Conservation (phyloP, 805 yeast genomes). For the Priceomyces medius region DNA sequence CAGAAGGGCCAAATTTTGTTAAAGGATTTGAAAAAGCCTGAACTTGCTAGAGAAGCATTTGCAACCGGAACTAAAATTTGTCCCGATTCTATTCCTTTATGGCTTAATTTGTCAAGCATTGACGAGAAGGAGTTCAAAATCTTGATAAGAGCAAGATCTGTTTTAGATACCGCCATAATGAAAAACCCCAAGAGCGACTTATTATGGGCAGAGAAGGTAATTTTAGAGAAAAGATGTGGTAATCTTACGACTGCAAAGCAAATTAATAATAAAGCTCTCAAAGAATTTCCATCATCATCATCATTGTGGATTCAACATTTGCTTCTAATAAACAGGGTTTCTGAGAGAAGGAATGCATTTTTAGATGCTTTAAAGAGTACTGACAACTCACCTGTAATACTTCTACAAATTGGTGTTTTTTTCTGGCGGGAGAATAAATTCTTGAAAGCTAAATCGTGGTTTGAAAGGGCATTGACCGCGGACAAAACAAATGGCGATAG, state of each 20-base stretch:
- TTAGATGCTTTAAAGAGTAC: constrained; percentile 72
- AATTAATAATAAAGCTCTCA: constrained; percentile 57
- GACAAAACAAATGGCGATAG: constrained; percentile 68
- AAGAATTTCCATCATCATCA: constrained; percentile 57
- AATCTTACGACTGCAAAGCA: constrained; percentile 53
- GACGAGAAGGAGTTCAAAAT: constrained; percentile 45
- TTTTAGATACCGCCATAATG: constrained; percentile 64
- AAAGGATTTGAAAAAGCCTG: constrained; percentile 22
- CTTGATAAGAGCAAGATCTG: constrained; percentile 63
- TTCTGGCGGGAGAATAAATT: constrained; percentile 67
- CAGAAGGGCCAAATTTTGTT: constrained; percentile 61
- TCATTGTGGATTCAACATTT: constrained; percentile 67
- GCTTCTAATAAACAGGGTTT: constrained; percentile 41
- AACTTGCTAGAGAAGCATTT: constrained; percentile 48
- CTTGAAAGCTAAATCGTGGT: constrained; percentile 68
- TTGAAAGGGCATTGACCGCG: constrained; percentile 61
- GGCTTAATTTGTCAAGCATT: constrained; percentile 52
- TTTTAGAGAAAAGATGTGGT: constrained; percentile 53
- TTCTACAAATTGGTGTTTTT: constrained; percentile 63
- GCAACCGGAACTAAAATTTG: constrained; percentile 49
- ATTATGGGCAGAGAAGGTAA: constrained; percentile 59
- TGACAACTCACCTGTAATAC: constrained; percentile 54
- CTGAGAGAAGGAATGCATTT: constrained; percentile 56
- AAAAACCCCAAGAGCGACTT: constrained; percentile 47
- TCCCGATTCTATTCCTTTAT: constrained; percentile 45